Evolutionary conservation across 257 asterid species (phyloP).

Genomic region (Oldenlandia corymbosa): DNA sequence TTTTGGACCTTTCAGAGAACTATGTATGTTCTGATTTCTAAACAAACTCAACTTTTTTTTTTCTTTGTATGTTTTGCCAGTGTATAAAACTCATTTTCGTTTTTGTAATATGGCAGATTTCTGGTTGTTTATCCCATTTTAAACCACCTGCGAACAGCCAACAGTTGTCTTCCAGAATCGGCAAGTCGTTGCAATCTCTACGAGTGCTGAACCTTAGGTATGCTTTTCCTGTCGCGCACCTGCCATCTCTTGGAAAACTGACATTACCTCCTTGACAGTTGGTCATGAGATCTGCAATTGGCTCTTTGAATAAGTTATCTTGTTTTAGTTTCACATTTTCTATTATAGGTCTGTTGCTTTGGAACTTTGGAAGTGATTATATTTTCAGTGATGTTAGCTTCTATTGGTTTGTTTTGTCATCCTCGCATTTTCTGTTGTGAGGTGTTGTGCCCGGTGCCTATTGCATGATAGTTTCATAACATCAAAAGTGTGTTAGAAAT

Average conservation of each 20-base stretch:
- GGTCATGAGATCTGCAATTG: background rate
- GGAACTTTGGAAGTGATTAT: background rate
- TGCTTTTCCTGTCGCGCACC: background rate
- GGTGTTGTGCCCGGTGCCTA: too few species aligned
- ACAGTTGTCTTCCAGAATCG: constrained; percentile 30
- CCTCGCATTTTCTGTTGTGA: too few species aligned
- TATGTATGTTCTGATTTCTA: too few species aligned
- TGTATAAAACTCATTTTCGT: constrained; percentile 18
- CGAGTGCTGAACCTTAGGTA: constrained; percentile 79
- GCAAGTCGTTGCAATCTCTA: constrained; percentile 57
- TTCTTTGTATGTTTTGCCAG: too few species aligned
- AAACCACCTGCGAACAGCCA: constrained; percentile 35
- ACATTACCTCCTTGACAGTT: background rate
- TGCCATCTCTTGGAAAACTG: background rate
- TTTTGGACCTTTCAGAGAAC: constrained; percentile 26
- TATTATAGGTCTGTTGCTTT: too few species aligned
- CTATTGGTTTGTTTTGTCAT: background rate
- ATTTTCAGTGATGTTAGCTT: background rate
- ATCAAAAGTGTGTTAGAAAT: too few species aligned
- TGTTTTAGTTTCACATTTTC: background rate
- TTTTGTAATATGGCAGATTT: constrained; percentile 43
- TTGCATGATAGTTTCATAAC: too few species aligned
- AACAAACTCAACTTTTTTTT: constrained; percentile 3
- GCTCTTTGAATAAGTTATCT: background rate
- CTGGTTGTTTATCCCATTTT: constrained; percentile 69